Evolutionary conservation across 208 protist genomes (phyloP).

Genomic region (Leishmania tarentolae): DNA sequence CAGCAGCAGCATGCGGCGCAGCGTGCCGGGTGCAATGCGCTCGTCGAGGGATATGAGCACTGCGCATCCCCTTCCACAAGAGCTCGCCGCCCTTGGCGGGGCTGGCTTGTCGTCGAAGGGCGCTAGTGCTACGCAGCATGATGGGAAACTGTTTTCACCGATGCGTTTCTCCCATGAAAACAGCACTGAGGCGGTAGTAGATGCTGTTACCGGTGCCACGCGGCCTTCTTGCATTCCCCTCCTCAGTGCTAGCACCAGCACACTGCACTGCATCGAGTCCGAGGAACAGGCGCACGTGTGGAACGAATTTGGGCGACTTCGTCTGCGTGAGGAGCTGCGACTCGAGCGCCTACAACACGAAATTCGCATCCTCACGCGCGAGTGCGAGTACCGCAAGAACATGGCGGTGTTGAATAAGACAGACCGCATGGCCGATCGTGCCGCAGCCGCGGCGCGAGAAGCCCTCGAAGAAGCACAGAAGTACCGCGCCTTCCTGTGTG

Average conservation of each 20-base stretch:
- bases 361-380: slow-evolving; percentile 40
- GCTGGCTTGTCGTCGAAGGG: slow-evolving; percentile 14
- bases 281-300: slow-evolving; percentile 30
- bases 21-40: not conserved
- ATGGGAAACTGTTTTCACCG: slow-evolving; percentile 21
- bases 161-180: slow-evolving; percentile 19
- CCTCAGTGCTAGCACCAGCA: not conserved
- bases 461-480: slow-evolving; percentile 42
- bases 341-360: slow-evolving; percentile 57
- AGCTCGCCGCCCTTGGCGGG: slow-evolving; percentile 21
- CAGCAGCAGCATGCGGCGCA: slow-evolving; percentile 24
- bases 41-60: slow-evolving; percentile 4
- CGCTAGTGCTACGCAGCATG: slow-evolving; percentile 29
- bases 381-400: slow-evolving; percentile 44
- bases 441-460: slow-evolving; percentile 28
- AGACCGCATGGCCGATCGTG: slow-evolving; percentile 29
- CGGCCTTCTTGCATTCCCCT: not conserved
- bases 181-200: not conserved
- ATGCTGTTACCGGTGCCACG: not conserved
- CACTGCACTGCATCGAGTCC: slow-evolving; percentile 13
- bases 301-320: slow-evolving; percentile 35
- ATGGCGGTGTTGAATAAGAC: slow-evolving; percentile 32
- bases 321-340: slow-evolving; percentile 38
- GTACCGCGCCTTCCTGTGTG: slow-evolving; percentile 40
- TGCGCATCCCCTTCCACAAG: not conserved